These are phyloP conservation scores for Priceomyces medius DNA, from an alignment of 805 yeast species.

Conservation along the genomic window DNA sequence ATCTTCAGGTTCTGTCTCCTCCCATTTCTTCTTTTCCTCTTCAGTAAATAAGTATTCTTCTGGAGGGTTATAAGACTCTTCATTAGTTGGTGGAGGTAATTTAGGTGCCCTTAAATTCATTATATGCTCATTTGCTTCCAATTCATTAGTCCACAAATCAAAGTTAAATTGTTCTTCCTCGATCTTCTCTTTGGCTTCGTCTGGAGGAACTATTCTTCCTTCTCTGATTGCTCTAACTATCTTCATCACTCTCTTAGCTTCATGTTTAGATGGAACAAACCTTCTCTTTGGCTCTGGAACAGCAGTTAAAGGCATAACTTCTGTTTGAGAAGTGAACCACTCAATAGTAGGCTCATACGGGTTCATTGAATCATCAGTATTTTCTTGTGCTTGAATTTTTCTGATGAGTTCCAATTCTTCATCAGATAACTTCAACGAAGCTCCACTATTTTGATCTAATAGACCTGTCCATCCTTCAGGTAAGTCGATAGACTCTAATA, in stretches of 20 bases:
- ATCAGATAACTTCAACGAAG: slow-evolving; percentile 71
- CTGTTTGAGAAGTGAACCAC: slow-evolving; percentile 87
- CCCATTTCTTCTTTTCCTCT: slow-evolving; percentile 75
- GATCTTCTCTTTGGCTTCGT: slow-evolving; percentile 49
- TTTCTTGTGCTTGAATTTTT: slow-evolving; percentile 81
- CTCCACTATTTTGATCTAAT: slow-evolving; percentile 85
- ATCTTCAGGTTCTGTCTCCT: slow-evolving; percentile 67
- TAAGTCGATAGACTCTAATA: slow-evolving; percentile 85
- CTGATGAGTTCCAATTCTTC: slow-evolving; percentile 89
- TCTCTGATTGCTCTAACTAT: slow-evolving; percentile 94
- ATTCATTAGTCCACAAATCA: slow-evolving; percentile 77
- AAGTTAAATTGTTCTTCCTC: slow-evolving; percentile 53
- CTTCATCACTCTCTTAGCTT: slow-evolving; percentile 95
- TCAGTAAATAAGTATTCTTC: slow-evolving; percentile 83
- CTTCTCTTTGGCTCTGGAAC: slow-evolving; percentile 97
- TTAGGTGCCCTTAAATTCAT: slow-evolving; percentile 96
- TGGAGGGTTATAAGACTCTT: slow-evolving; percentile 96
- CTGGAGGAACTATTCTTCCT: slow-evolving; percentile 85
- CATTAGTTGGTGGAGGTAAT: slow-evolving; percentile 92
- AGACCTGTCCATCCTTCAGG: slow-evolving; percentile 99
- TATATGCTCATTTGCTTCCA: slow-evolving; percentile 64
- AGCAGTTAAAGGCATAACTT: slow-evolving; percentile 88
- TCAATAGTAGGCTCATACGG: slow-evolving; percentile 94
- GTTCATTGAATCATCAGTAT: slow-evolving; percentile 73
- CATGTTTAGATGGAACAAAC: slow-evolving; percentile 94